Evolutionary conservation across 805 yeast genomes (phyloP), one percentile per base, ranked within the genome.

Genomic region (Crinitomyces ghanaensis): DNA sequence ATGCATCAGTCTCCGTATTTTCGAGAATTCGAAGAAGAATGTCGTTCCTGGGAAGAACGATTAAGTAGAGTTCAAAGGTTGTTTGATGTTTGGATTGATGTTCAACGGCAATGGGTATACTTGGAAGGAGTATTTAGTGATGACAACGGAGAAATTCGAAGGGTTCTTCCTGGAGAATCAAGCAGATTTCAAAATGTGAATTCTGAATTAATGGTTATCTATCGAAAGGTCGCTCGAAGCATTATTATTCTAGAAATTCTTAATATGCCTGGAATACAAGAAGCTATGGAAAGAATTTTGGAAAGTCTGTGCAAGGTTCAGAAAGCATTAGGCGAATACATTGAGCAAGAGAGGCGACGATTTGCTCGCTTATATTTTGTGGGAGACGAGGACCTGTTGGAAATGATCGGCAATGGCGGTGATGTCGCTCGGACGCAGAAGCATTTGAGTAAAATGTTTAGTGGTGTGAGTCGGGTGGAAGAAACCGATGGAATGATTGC

Each of bases 361-460:
- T 88, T 79, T 46, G 86, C 95, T 1, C 64, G 96, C 30, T 77
- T 85, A 36, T 85, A 77, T 47, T 86, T 88, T 49, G 59, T 88
- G 18, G 95, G 96, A 4, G 88, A 88, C 50, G 95, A 85, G 39
- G 95, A 88, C 50, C 56, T 88, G 19, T 59, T 88, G 21, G 93
- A 83, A 40, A 68, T 88, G 25, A 68, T 88, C 22, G 95, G 96
- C 2, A 68, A 76, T 33, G 59, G 72, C 0, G 56, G 50, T 4
- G 68, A 75, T 41, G 44, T 71, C 2, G 26, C 29, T 2, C 43
- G 62, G 5, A 60, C 77, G 3, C 73, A 75, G 12, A 66, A 62
- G 29, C 85, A 78, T 46, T 55, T 85, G 31, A 61, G 63, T 30
- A 81, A 80, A 46, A 68, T 85, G 76, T 85, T 80, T 50, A 53